Percentiles rank a stretch among this genome's conserved stretches.
These are phyloP conservation scores for Fallopia convolvulus DNA, from an alignment of 148 eudicot genomes.

Conservation along the genomic window DNA sequence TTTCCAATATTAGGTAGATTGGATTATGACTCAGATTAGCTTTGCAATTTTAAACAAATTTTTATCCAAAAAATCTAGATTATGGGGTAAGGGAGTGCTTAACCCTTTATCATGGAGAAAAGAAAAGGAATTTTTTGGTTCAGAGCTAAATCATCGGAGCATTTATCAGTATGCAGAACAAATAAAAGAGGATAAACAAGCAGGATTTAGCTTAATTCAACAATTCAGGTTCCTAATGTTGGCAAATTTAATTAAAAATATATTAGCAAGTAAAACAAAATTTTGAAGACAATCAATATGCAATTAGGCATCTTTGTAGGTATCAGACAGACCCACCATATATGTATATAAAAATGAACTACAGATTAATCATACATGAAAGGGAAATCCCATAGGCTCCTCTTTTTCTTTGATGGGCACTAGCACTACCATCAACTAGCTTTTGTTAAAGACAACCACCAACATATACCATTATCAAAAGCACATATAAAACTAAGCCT, in stretches of 20 bases:
- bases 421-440: slow-evolving; percentile 8
- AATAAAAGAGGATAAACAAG: background rate
- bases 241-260: background rate
- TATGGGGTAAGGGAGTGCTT: background rate
- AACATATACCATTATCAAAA: slow-evolving; percentile 4
- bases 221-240: background rate
- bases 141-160: background rate
- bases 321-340: slow-evolving; percentile 5
- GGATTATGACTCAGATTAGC: background rate
- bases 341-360: background rate
- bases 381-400: background rate
- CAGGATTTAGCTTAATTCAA: background rate
- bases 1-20: background rate
- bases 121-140: background rate
- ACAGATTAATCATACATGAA: slow-evolving; percentile 8
- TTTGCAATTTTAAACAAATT: background rate
- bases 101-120: background rate
- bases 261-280: background rate
- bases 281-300: background rate
- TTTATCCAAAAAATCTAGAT: background rate
- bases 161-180: background rate
- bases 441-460: slow-evolving; percentile 1
- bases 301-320: slow-evolving; percentile 11
- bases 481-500: background rate
- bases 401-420: background rate